These are phyloP conservation scores for Wickerhamiella spandovensis DNA, from an alignment of 805 yeast genomes.

Conservation along the genomic window DNA sequence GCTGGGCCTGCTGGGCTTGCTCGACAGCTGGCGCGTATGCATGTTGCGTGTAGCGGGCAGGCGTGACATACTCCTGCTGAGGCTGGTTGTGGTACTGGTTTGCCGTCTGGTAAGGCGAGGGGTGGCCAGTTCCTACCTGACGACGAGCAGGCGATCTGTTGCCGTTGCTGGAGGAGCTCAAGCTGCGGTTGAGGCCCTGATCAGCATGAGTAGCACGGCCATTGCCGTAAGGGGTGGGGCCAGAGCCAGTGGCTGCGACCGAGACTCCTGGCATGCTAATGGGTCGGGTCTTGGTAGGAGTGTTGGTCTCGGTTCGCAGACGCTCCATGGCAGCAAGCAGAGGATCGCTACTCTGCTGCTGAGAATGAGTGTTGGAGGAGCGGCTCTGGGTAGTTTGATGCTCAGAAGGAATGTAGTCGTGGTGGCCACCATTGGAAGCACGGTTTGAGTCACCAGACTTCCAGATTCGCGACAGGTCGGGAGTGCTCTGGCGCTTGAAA, in stretches of 20 bases:
- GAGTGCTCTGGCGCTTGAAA: conserved; percentile 27
- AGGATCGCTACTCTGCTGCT: conserved; percentile 29
- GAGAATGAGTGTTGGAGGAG: conserved; percentile 1
- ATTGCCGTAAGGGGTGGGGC: conserved; percentile 1
- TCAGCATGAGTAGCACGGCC: not conserved
- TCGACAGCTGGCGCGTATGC: not conserved
- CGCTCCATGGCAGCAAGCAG: conserved; percentile 41
- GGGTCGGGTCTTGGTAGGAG: conserved; percentile 6
- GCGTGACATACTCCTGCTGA: conserved; percentile 4
- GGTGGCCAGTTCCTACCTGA: not conserved
- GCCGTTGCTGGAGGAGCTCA: conserved; percentile 3
- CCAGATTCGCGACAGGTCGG: conserved; percentile 21
- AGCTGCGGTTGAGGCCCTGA: not conserved
- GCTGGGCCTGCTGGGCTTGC: conserved; percentile 4
- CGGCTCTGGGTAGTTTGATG: not conserved
- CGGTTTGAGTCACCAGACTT: conserved; percentile 3
- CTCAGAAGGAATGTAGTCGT: not conserved
- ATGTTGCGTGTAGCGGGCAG: not conserved
- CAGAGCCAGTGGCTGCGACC: not conserved
- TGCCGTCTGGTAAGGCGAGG: not conserved
- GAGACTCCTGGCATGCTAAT: conserved; percentile 10
- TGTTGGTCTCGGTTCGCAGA: conserved; percentile 13
- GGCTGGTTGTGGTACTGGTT: conserved; percentile 2
- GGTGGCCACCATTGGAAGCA: conserved; percentile 1
- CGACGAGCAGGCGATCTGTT: not conserved